Conservation (phyloP, 1,139 yeast species). For the Sugiyamaella paludigena region DNA sequence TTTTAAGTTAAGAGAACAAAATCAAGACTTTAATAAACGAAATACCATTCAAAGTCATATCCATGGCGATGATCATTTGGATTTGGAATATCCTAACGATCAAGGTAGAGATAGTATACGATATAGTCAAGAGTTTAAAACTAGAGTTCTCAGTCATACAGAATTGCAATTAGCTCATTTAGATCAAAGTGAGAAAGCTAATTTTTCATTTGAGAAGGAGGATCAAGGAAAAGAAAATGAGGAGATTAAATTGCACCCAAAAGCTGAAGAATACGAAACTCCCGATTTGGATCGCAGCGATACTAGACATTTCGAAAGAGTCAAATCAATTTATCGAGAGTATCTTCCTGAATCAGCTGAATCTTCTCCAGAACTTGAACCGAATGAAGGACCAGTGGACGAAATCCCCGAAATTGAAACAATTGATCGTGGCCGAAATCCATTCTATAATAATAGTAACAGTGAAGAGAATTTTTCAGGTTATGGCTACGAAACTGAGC, state of each 20-base stretch:
- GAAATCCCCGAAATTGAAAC: constrained; percentile 1
- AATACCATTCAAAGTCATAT: neutral
- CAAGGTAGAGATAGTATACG: constrained; percentile 10
- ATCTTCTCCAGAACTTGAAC: constrained; percentile 4
- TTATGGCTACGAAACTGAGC: neutral
- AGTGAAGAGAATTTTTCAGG: neutral
- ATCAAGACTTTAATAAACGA: too few species aligned
- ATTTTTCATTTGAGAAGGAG: constrained; percentile 15
- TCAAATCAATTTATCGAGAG: constrained; percentile 35
- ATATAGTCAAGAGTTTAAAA: constrained; percentile 9
- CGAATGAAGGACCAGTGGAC: constrained; percentile 3
- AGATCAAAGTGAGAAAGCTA: constrained; percentile 1
- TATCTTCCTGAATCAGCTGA: constrained; percentile 28
- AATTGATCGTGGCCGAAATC: neutral
- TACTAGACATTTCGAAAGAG: constrained; percentile 33
- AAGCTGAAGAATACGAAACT: neutral
- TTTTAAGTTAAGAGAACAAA: constrained; percentile 2
- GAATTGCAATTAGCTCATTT: neutral
- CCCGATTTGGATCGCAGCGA: constrained; percentile 22
- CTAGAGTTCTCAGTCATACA: constrained; percentile 4
- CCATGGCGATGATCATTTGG: too few species aligned
- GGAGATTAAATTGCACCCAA: too few species aligned
- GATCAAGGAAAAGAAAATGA: neutral
- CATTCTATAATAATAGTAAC: neutral
- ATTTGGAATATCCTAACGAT: neutral